These are phyloP conservation scores for Neobulgaria alba DNA, from an alignment of 2,329 filamentous ascomycete genomes.

Conservation along the genomic window DNA sequence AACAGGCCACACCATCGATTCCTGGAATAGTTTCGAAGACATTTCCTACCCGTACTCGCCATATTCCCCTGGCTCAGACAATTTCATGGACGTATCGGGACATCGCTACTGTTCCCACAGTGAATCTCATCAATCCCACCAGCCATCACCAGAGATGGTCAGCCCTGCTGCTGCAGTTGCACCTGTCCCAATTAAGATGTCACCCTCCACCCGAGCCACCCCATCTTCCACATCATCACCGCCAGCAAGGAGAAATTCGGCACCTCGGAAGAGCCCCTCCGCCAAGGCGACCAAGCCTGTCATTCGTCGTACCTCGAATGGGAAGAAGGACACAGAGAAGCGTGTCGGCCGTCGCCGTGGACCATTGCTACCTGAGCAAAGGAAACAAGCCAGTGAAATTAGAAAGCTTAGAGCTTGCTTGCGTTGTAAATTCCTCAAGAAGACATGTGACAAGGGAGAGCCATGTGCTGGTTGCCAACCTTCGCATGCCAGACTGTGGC, in stretches of 20 bases:
- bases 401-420: conserved; percentile 89
- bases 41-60: conserved; percentile 59
- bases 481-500: conserved; percentile 90
- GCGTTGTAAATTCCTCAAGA: conserved; percentile 97
- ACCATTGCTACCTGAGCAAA: conserved; percentile 83
- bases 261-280: conserved; percentile 50
- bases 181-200: conserved; percentile 61
- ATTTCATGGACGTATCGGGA: conserved; percentile 49
- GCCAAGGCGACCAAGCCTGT: conserved; percentile 78
- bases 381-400: conserved; percentile 94
- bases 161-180: conserved; percentile 61
- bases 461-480: conserved; percentile 93
- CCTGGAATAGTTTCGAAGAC: conserved; percentile 76
- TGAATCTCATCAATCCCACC: conserved; percentile 42
- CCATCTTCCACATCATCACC: conserved; percentile 56
- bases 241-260: conserved; percentile 58
- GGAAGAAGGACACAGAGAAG: conserved; percentile 84
- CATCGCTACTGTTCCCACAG: conserved; percentile 56
- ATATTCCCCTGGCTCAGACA: conserved; percentile 76
- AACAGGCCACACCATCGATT: conserved; percentile 43
- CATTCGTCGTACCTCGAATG: conserved; percentile 63
- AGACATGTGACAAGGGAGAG: conserved; percentile 97
- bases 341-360: conserved; percentile 86
- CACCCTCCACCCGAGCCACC: conserved; percentile 50
- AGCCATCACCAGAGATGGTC: conserved; percentile 41